Base-by-base conservation (phyloP, 768 basidiomycete species). In the Podaxis sp. region DNA sequence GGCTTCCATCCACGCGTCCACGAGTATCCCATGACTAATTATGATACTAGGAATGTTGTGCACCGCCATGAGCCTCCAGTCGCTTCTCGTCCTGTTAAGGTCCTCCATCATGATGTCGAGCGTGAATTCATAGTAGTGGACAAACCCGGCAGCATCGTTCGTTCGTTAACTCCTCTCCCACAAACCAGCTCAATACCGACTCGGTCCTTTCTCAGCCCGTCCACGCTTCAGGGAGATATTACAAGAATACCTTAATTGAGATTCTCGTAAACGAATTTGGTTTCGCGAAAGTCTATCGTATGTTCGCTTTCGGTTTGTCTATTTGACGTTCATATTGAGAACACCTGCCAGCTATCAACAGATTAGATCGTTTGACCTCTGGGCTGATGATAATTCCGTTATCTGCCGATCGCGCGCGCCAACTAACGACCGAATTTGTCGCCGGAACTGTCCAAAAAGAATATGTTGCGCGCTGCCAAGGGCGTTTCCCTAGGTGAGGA, bases 1-100 rank as follows among this genome's bases (percentile, higher is more conserved):
- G 64, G 61, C 53, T 49, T 20, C 22, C 41, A 30, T 78, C 63
- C 56, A 64, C 40, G 59, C 41, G 33, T 41, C n/a, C 8, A 46
- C 57, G 33, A 49, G 60, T 55, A 28, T 37, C 49, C 55, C 46
- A 58, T 56, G 38, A 5, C 61, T 40, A 46, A 22, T 46, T 17
- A 24, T 48, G 62, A 28, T 44, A 4, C 38, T 68, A 96, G 94
- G 70, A 97, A 98, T 69, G 83, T 96, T 13, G 93, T 96, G 13
- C 94, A 96, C 74, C 83, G 95, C n/a, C 97, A 99, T 72, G 97
- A 99, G 75, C 97, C 97, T 4, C 95, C 97, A 2, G 89, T 99
- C 3, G 89, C 95, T 1, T 86, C 89, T 2, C 90, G 82, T 3
- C 91, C 92, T 1, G 87, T 99, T 58, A 85, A 87, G 65, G 81